Evolutionary conservation across 2,329 filamentous ascomycete genomes (phyloP).

Genomic region (Aspergillus candidus): DNA sequence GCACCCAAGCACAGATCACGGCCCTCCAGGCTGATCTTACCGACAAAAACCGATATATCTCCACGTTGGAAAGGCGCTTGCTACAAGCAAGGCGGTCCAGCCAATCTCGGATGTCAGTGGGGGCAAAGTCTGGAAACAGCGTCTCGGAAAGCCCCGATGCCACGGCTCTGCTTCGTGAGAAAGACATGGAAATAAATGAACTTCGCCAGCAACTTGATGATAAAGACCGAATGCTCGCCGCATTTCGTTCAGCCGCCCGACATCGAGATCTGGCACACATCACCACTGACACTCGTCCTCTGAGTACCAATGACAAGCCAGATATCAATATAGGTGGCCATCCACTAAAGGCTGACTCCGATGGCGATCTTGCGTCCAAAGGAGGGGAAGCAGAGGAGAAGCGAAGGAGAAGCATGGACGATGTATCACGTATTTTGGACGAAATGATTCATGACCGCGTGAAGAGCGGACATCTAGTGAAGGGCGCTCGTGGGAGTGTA

Average conservation of each 20-base stretch:
- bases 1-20: constrained; percentile 74
- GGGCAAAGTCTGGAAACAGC: constrained; percentile 59
- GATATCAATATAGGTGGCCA: constrained; percentile 19
- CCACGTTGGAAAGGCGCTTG: constrained; percentile 84
- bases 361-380: constrained; percentile 24
- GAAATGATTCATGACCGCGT: constrained; percentile 93
- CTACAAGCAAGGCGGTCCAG: constrained; percentile 86
- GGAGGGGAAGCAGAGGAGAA: constrained; percentile 36
- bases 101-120: constrained; percentile 77
- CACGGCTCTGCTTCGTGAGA: constrained; percentile 69
- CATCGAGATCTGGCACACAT: constrained; percentile 76
- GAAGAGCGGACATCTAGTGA: constrained; percentile 65
- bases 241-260: constrained; percentile 75
- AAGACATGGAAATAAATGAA: constrained; percentile 87
- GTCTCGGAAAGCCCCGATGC: constrained; percentile 75
- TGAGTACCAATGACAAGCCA: constrained; percentile 25
- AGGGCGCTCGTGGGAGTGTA: constrained; percentile 61
- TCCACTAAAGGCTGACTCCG: constrained; percentile 20
- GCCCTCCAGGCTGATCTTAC: constrained; percentile 89
- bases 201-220: constrained; percentile 85
- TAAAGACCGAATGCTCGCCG: constrained; percentile 88
- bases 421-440: constrained; percentile 88
- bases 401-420: constrained; percentile 65
- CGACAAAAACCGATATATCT: constrained; percentile 97
- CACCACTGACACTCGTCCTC: constrained; percentile 31